Conservation (phyloP, 2,329 filamentous ascomycete genomes). For the Calonectria hongkongensis region DNA sequence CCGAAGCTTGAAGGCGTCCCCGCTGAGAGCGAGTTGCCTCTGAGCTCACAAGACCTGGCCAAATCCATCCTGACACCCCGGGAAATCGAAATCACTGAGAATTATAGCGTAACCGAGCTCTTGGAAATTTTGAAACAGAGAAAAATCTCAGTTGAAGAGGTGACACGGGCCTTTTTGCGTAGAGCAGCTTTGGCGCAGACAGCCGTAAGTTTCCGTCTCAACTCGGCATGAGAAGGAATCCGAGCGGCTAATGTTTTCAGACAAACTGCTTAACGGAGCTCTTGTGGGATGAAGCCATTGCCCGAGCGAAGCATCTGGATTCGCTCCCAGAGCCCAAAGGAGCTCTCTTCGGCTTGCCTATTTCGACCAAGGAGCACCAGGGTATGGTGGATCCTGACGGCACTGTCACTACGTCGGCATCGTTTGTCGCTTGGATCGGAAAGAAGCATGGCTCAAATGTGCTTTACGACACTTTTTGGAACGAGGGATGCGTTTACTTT, state of each 20-base stretch:
- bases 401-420: constrained; percentile 53
- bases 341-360: constrained; percentile 59
- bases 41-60: constrained; percentile 51
- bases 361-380: constrained; percentile 61
- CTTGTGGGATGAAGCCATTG: constrained; percentile 60
- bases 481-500: constrained; percentile 62
- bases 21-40: constrained; percentile 38
- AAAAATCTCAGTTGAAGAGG: constrained; percentile 53
- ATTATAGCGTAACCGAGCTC: constrained; percentile 51
- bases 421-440: constrained; percentile 57
- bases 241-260: constrained; percentile 43
- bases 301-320: constrained; percentile 58
- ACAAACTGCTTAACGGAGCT: constrained; percentile 60
- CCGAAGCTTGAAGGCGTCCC: constrained; percentile 53
- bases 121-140: constrained; percentile 45
- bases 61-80: constrained; percentile 48
- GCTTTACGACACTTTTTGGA: constrained; percentile 56
- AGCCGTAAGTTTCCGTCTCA: constrained; percentile 42
- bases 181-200: constrained; percentile 53
- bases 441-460: constrained; percentile 58
- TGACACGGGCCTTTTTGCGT: constrained; percentile 53
- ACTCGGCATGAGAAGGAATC: background rate
- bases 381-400: constrained; percentile 58
- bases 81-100: constrained; percentile 56
- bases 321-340: constrained; percentile 58